Evolutionary conservation across 1,139 yeast species (phyloP), one percentile per base, ranked within the genome.

Genomic region (Geotrichum carabidarum): DNA sequence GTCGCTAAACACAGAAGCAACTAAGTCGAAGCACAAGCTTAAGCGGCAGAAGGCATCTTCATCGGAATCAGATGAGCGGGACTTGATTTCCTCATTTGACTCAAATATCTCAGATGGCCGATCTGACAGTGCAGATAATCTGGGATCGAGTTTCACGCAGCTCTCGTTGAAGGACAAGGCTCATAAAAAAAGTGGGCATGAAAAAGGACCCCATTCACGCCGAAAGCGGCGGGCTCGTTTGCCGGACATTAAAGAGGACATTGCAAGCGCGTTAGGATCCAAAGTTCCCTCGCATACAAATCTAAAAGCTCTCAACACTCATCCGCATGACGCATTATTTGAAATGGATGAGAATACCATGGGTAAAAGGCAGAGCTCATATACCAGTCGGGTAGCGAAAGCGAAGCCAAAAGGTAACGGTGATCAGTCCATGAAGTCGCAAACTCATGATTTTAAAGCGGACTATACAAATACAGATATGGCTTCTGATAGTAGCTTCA

Each of bases 241-340:
- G 14, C 50, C 55, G 2, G 51, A 48, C 22, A 52, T 52, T 8
- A 47, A 45, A 18, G 55, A 52, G 18, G 55, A 50, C 41, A 45
- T 14, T 15, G 4, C 15, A 8, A 36, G 49, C 36, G 41, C 41
- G 27, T 15, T 45, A 2, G 15, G 42, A n/a, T 45, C 49, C 7
- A 30, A 31, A 18, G 31, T 15, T 4, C 18, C 49, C 12, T 45
- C 49, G 15, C 41, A 45, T 22, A 14, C 49, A 15, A 45, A 45
- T 15, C 9, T 45, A 4, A n/a, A 8, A 4, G 49, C 49, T 4
- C 49, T 45, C 3, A 11, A 35, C 9, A 15, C 7, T 14, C 27
- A 11, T 27, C 9, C 27, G 15, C 38, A 44, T 15, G 38, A 17
- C 15, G 32, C 12, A 14, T 17, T 44, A 8, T 44, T 44, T 44